Evolutionary conservation across 495 filamentous ascomycete species (phyloP).

Genomic region (Amniculicola lignicola): DNA sequence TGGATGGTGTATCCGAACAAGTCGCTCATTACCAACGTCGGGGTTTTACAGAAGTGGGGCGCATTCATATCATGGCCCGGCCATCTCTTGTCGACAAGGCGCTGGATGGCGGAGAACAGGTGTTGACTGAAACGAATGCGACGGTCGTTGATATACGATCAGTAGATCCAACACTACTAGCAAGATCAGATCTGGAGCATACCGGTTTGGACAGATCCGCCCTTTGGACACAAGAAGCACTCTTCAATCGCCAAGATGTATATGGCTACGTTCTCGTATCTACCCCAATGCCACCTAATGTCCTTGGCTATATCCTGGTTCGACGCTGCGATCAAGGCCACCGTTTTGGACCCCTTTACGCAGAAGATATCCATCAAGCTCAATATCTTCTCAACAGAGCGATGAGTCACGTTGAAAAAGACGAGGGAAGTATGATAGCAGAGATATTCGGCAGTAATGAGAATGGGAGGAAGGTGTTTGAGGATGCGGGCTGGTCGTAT

Average conservation of each 20-base stretch:
- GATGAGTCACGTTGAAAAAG: conserved; percentile 9
- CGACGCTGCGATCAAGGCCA: conserved; percentile 25
- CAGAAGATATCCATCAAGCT: conserved; percentile 12
- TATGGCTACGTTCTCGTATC: conserved; percentile 18
- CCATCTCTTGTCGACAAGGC: conserved; percentile 19
- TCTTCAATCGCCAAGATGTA: conserved; percentile 24
- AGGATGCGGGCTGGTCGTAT: conserved; percentile 21
- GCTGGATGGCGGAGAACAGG: not conserved
- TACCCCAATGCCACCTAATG: not conserved
- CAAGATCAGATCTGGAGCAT: conserved; percentile 14
- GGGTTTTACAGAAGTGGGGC: conserved; percentile 14
- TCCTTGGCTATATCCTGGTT: conserved; percentile 24
- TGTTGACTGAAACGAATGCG: not conserved
- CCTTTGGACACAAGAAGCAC: conserved; percentile 23
- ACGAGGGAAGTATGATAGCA: conserved; percentile 17
- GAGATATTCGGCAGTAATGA: conserved; percentile 25
- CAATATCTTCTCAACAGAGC: conserved; percentile 8
- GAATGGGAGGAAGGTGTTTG: conserved; percentile 17
- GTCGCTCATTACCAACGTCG: conserved; percentile 21
- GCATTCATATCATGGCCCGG: conserved; percentile 18
- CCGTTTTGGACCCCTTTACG: conserved; percentile 31
- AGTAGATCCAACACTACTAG: conserved; percentile 2
- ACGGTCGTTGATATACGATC: conserved; percentile 14
- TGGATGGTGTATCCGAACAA: conserved; percentile 32
- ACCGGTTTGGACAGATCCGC: conserved; percentile 20